A percentile compares a stretch with the other conserved stretches of the same genome.
These are phyloP conservation scores for Penicillium sp. DNA, from an alignment of 2,329 filamentous ascomycete species.

Conservation along the genomic window DNA sequence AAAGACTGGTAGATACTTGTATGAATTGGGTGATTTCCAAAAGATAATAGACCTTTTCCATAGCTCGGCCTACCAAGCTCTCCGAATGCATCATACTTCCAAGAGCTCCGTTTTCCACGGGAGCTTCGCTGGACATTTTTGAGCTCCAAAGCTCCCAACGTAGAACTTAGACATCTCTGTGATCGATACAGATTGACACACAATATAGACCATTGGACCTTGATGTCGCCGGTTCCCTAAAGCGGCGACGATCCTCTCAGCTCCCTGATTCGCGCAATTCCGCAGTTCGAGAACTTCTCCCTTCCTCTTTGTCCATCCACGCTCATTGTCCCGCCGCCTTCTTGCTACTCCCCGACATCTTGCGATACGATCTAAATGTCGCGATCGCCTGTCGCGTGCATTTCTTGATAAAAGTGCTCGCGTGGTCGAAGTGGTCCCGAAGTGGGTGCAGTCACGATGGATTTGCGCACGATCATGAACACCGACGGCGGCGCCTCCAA, in stretches of 20 bases:
- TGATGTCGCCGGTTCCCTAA: slow-evolving; percentile 17
- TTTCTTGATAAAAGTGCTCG: slow-evolving; percentile 18
- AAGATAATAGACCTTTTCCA: neutral
- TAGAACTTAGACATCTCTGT: neutral
- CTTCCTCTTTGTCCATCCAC: slow-evolving; percentile 21
- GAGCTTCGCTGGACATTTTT: neutral
- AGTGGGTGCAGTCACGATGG: slow-evolving; percentile 42
- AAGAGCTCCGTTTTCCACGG: slow-evolving; percentile 3
- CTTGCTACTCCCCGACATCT: slow-evolving; percentile 8
- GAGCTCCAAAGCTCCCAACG: slow-evolving; percentile 2
- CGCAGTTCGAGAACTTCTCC: slow-evolving; percentile 23
- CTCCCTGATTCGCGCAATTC: slow-evolving; percentile 23
- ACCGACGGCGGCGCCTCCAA: slow-evolving; percentile 38
- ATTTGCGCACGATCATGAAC: slow-evolving; percentile 55
- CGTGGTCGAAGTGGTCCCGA: slow-evolving; percentile 17
- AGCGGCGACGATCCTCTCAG: slow-evolving; percentile 24
- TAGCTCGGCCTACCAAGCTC: neutral
- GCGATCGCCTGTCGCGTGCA: slow-evolving; percentile 16
- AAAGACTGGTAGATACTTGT: neutral
- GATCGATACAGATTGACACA: neutral
- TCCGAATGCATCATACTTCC: slow-evolving; percentile 6
- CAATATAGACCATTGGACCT: neutral
- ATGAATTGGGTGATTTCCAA: neutral
- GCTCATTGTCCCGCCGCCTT: slow-evolving; percentile 14
- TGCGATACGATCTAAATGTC: slow-evolving; percentile 19